Evolutionary conservation across 2,329 filamentous ascomycete species (phyloP), one percentile per base, ranked within the genome.

Genomic region (Arthrobotrys pseudoclavata): DNA sequence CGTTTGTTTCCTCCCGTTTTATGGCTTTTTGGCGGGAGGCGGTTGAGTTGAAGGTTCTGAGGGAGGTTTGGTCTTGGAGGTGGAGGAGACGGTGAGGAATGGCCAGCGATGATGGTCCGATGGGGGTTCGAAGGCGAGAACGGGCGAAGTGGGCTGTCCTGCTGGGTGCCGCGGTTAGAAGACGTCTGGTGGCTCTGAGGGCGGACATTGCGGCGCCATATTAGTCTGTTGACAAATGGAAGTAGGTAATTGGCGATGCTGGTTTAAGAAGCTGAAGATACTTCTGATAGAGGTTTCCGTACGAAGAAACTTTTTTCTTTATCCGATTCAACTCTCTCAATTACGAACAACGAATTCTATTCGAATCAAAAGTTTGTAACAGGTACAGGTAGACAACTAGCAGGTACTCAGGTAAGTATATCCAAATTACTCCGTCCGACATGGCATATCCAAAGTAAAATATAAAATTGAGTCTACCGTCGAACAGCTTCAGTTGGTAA

Each of bases 141-240:
- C 10, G 31, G 37, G 24, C 37, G 57, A 62, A 12, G 55, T 45
- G 42, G 45, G 48, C 10, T 47, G 24, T 55, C 53, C 57, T 24
- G 20, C 26, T 22, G 15, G 70, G 70, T 6, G 34, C 45, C 15
- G 40, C 57, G 26, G 42, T 76, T 66, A 76, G 34, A 70, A 76
- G 60, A 76, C 66, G 42, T 76, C 72, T 61, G 22, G 60, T 63
- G 72, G 72, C 50, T 76, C 72, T 76, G 72, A 70, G 26, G 31
- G 61, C 50, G 42, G 60, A 76, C 72, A 76, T 60, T 45, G 55
- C 24, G 31, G 66, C n/a, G 72, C 72, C 72, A 76, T 76, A 55
- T 53, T 34, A 63, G 60, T 31, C 50, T 29, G 24, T 29, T 37
- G 22, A 12, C 45, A n/a, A 42, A 34, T 34, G 4, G 31, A 24